Base-by-base conservation (phyloP, 139 green algal species). In the Yamagishiella unicocca region DNA sequence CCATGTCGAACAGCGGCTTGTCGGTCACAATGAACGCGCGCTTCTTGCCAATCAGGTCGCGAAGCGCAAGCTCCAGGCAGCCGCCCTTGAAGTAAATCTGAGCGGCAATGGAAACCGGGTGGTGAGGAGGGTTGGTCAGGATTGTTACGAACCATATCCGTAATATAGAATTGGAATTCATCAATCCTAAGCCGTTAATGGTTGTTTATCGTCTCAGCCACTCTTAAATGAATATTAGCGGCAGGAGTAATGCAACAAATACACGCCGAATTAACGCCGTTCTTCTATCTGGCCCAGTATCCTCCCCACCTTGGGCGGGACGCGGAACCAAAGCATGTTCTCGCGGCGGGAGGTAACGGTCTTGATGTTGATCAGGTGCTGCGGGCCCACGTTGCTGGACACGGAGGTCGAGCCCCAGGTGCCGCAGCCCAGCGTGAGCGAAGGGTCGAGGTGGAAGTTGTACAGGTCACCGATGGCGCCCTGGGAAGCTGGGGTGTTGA, bases 361-460 rank as follows among this genome's bases (percentile, higher is more conserved):
- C 92, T 96, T 96, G 84, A 96, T 91, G 85, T 96, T 96, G 74
- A 96, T 90, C 76, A 96, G 84, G 76, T 95, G 88, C 74, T 85
- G 58, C 5, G 93, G 93, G 82, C 93, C 93, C n/a, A 96, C 93
- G 72, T 96, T 95, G 37, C 81, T 92, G 38, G 89, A 95, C 43
- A 96, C 94, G 1, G 72, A 91, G 76, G 93, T 96, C 77, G 74
- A 87, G 67, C 94, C 94, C 91, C 91, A 96, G 17, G 89, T 90
- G 77, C 94, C 94, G 82, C 94, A 96, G 77, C 94, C 94, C 68
- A 96, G 90, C 27, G 93, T 96, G 19, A 96, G 90, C 14, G 93
- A 96, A 54, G 94, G 94, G 70, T 96, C 90, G 76, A 96, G 91
- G 82, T 95, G 90, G 91, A 96, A 96, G 90, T 96, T 96, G 90